Evolutionary conservation across 306 rosid species (phyloP), one percentile per base, ranked within the genome.

Genomic region (Lathyrus oleraceus): DNA sequence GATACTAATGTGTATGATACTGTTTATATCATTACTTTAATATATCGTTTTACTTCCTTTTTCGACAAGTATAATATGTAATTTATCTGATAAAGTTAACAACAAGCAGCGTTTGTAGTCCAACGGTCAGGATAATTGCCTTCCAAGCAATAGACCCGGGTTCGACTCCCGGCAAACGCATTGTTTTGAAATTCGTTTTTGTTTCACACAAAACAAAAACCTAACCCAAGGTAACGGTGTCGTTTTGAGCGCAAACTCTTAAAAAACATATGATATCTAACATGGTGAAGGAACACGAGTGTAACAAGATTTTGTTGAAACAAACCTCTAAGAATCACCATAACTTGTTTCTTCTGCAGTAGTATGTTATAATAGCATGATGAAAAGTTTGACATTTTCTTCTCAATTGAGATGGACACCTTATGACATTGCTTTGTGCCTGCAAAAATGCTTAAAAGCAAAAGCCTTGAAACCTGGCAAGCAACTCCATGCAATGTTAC

Each of bases 91-190:
- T 1, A 23, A 23, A 1, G 1, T 1, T 2, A 2, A 0, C 28
- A 25, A 3, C 11, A 39, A 39, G 1, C 0, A 2, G 83, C 73
- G 78, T 81, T 81, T 81, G 88, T 84, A 81, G 85, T 81, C 88
- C 85, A 84, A 84, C 85, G 83, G 85, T 83, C 61, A 83, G 81
- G 87, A 83, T 83, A 83, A 83, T 73, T 81, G 85, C 88, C 85
- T 76, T 79, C 87, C 80, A 82, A 82, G 86, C 86, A 75, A 79
- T 82, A 75, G 83, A 82, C 81, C 86, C 86, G 83, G 81, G 86
- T 83, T 83, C 75, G 87, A 79, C 87, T 79, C 84, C 75, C 81
- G 82, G 84, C 85, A 81, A 35, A 84, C 81, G 87, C 85, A 80
- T 0, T 62, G 1, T 59, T 35, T 35, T 9, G 0, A 6, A 5